Evolutionary conservation across 2,329 filamentous ascomycete genomes (phyloP).

Genomic region (Fusarium sp.): DNA sequence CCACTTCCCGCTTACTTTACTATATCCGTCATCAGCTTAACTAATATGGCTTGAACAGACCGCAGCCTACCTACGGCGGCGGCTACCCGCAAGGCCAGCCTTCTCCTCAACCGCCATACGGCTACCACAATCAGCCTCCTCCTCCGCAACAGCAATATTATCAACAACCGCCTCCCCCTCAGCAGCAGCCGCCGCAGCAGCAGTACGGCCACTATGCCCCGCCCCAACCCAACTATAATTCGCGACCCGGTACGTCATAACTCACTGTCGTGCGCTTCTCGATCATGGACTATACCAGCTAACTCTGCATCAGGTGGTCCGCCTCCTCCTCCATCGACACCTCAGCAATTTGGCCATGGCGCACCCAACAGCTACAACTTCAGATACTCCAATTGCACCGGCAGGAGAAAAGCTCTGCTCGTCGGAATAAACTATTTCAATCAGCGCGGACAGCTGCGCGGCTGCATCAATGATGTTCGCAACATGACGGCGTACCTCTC

Average conservation of each 20-base stretch:
- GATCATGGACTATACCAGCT: slow-evolving; percentile 13
- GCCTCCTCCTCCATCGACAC: slow-evolving; percentile 70
- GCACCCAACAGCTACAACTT: slow-evolving; percentile 84
- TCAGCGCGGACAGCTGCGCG: slow-evolving; percentile 87
- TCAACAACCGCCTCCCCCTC: slow-evolving; percentile 46
- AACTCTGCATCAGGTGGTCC: slow-evolving; percentile 55
- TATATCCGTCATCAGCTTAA: slow-evolving; percentile 18
- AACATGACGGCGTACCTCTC: slow-evolving; percentile 95
- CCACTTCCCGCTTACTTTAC: slow-evolving; percentile 4
- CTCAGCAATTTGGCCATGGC: slow-evolving; percentile 80
- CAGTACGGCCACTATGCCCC: slow-evolving; percentile 46
- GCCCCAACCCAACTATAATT: slow-evolving; percentile 58
- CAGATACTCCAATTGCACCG: slow-evolving; percentile 91
- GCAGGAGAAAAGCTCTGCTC: slow-evolving; percentile 84
- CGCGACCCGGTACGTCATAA: slow-evolving; percentile 56
- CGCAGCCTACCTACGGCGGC: slow-evolving; percentile 58
- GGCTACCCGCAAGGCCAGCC: slow-evolving; percentile 57
- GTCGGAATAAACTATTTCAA: slow-evolving; percentile 98
- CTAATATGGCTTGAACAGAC: slow-evolving; percentile 47
- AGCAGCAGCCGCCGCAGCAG: slow-evolving; percentile 50
- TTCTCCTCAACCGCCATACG: slow-evolving; percentile 59
- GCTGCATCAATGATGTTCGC: slow-evolving; percentile 97
- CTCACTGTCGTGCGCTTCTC: background rate
- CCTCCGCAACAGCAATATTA: slow-evolving; percentile 53
- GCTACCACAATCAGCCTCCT: slow-evolving; percentile 53